phyloP scores from a whole-genome alignment of 2,329 filamentous ascomycete species.

The Hypoxylon sp. region DNA sequence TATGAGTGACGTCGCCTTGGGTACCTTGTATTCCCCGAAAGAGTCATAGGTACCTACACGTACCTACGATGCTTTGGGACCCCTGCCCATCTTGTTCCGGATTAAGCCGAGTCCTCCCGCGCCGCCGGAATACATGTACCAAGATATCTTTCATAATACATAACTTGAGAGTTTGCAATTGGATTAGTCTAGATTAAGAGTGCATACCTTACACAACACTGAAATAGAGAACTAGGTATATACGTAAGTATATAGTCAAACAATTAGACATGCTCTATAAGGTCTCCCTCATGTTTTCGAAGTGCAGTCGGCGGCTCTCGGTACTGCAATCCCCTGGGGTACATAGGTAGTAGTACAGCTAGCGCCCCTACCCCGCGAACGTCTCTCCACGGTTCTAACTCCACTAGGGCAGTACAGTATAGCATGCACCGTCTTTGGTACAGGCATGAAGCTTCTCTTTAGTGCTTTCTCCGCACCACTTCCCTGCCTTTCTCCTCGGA shows the following conservation, averaged over 20 bases:
- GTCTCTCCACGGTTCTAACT: conserved; percentile 1
- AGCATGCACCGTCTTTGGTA: conserved; percentile 1
- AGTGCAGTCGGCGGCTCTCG: no score
- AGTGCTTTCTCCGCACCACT: conserved; percentile 21
- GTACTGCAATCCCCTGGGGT: background rate
- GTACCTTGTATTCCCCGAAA: background rate
- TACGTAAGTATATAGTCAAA: no score
- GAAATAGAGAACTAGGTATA: no score
- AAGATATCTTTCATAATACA: no score
- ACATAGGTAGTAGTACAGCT: conserved; percentile 4
- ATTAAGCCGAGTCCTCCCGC: conserved; percentile 17
- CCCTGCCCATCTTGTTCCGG: conserved; percentile 3
- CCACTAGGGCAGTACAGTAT: conserved; percentile 15
- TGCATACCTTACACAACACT: no score
- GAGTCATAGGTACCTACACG: conserved; percentile 18
- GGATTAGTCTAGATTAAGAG: no score
- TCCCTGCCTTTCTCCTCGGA: conserved; percentile 8
- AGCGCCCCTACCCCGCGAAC: conserved; percentile 16
- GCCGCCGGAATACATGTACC: background rate
- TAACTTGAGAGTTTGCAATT: no score
- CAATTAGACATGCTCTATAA: no score
- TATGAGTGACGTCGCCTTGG: conserved; percentile 43
- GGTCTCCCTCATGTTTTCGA: no score
- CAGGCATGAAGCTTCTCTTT: conserved; percentile 11
- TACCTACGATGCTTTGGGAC: background rate